phyloP scores from a whole-genome alignment of 805 yeast species.

The Kluyveromyces wickerhamii region DNA sequence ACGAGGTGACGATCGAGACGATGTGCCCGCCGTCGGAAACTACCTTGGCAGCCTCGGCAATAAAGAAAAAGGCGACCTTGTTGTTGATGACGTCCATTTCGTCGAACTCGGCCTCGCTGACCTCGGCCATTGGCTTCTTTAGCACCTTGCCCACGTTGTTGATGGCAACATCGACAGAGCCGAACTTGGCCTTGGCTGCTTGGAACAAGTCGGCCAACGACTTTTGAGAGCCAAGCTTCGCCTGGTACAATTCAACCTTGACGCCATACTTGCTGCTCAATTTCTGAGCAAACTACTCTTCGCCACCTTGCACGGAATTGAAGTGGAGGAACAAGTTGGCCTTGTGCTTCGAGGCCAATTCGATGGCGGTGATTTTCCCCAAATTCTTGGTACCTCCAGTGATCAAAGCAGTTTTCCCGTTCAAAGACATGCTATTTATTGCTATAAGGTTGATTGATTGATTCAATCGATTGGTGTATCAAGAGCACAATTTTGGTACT shows the following conservation, averaged over 20 bases:
- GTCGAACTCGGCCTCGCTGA: conserved; percentile 48
- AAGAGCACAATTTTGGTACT: too few relatives aligned
- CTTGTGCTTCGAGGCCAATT: conserved; percentile 45
- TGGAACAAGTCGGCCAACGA: conserved; percentile 40
- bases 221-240: conserved; percentile 35
- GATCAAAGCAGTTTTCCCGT: conserved; percentile 45
- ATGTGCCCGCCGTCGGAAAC: conserved; percentile 47
- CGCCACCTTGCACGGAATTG: conserved; percentile 38
- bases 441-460: too few relatives aligned
- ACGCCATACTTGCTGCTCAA: conserved; percentile 32
- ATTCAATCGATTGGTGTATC: too few relatives aligned
- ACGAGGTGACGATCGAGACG: conserved; percentile 51
- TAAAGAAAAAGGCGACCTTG: conserved; percentile 53
- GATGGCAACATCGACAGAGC: conserved; percentile 53
- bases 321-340: conserved; percentile 47
- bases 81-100: conserved; percentile 46
- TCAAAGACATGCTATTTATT: conserved; percentile 21
- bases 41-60: conserved; percentile 46
- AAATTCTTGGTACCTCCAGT: conserved; percentile 59
- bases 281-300: conserved; percentile 32
- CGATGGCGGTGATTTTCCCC: conserved; percentile 45
- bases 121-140: conserved; percentile 50
- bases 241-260: conserved; percentile 37
- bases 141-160: conserved; percentile 62
- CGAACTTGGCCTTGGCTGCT: conserved; percentile 37